Percentiles rank a stretch among this genome's conserved stretches.
phyloP scores from a whole-genome alignment of 306 rosid species.

The Ceratonia siliqua region DNA sequence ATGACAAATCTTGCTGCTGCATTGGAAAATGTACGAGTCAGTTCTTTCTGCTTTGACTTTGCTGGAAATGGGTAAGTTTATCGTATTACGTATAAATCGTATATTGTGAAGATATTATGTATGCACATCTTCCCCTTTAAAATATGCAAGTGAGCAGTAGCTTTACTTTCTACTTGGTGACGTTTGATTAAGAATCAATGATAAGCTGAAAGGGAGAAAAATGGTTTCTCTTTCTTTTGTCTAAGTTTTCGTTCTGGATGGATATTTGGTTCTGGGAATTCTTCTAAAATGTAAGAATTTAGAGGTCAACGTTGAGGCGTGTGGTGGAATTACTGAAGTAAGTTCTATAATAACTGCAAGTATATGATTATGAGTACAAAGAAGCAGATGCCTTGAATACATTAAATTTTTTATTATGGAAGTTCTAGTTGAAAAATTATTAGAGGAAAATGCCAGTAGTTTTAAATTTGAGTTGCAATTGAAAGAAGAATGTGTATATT shows the following conservation, averaged over 20 bases:
- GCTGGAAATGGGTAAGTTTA: slow-evolving; percentile 79
- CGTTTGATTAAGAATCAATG: not conserved
- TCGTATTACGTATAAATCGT: not conserved
- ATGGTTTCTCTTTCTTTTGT: not conserved
- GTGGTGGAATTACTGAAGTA: not conserved
- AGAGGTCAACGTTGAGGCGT: not conserved
- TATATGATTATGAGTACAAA: not conserved
- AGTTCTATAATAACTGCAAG: not conserved
- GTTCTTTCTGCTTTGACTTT: slow-evolving; percentile 79
- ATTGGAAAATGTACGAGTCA: slow-evolving; percentile 58
- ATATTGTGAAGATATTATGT: not conserved
- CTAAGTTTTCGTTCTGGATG: not conserved
- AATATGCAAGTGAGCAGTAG: not conserved
- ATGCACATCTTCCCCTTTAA: not conserved
- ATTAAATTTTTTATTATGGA: not conserved
- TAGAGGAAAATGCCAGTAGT: not conserved
- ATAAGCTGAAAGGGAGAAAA: slow-evolving; percentile 7
- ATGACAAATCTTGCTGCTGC: slow-evolving; percentile 64
- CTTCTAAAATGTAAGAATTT: not conserved
- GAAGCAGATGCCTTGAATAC: not conserved
- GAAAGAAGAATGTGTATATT: not conserved
- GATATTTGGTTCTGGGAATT: not conserved
- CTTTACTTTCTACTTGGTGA: slow-evolving; percentile 10
- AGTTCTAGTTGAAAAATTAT: not conserved
- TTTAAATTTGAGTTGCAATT: not conserved